phyloP scores from a whole-genome alignment of 345 rosid species.

The Citrus maxima region DNA sequence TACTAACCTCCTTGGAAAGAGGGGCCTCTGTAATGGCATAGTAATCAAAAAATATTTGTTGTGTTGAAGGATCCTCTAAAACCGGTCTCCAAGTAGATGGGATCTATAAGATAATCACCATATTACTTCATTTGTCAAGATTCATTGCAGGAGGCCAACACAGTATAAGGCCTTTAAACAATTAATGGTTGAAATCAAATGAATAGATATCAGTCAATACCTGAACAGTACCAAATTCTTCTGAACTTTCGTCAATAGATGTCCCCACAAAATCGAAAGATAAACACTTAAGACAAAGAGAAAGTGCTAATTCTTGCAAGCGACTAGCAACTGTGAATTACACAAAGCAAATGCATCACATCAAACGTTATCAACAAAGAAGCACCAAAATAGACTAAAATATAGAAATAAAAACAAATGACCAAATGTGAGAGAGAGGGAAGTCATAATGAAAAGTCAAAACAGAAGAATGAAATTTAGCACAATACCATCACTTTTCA shows the following conservation, averaged over 20 bases:
- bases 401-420: neutral
- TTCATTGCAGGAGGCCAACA: conserved; percentile 8
- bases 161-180: conserved; percentile 2
- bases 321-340: conserved; percentile 56
- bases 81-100: conserved; percentile 87
- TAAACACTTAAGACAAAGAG: conserved; percentile 90
- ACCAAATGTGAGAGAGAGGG: neutral
- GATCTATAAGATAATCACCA: conserved; percentile 45
- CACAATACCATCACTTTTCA: conserved; percentile 85
- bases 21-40: conserved; percentile 72
- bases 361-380: neutral
- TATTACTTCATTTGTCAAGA: conserved; percentile 3
- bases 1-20: conserved; percentile 90
- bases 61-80: conserved; percentile 87
- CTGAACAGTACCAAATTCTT: conserved; percentile 99
- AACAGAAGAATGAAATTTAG: conserved; percentile 11
- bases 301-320: conserved; percentile 92
- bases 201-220: conserved; percentile 30
- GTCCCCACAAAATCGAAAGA: conserved; percentile 99
- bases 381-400: neutral
- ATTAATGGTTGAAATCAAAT: neutral
- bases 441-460: neutral
- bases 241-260: conserved; percentile 95
- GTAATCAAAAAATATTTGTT: conserved; percentile 95
- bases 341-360: conserved; percentile 19